phyloP scores from a whole-genome alignment of 208 protist genomes.

The Kentomonas sorsogonicus region DNA sequence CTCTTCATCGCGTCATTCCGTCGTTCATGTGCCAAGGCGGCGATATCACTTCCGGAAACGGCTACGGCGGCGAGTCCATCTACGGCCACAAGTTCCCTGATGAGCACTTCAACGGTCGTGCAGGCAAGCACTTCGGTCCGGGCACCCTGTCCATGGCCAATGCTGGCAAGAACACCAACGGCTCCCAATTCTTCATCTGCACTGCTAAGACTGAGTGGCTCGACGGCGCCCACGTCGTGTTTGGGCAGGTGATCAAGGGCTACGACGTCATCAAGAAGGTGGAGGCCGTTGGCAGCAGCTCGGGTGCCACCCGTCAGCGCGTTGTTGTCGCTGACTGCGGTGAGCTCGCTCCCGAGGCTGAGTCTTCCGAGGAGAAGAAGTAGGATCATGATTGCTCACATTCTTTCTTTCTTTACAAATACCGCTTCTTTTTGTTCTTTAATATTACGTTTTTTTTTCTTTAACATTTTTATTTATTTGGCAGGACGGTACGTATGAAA shows the following conservation, averaged over 20 bases:
- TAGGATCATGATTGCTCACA: no score
- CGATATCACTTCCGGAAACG: conserved; percentile 93
- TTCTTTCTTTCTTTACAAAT: not conserved
- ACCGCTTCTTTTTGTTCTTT: conserved; percentile 3
- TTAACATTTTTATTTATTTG: conserved; percentile 1
- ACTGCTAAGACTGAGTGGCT: conserved; percentile 66
- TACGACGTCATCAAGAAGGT: conserved; percentile 80
- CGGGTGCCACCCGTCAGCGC: conserved; percentile 61
- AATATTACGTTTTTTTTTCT: not conserved
- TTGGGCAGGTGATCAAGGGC: conserved; percentile 89
- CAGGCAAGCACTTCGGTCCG: conserved; percentile 71
- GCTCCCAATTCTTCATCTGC: conserved; percentile 83
- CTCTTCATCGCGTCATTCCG: conserved; percentile 95
- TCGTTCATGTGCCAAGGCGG: conserved; percentile 94
- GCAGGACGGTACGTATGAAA: no score
- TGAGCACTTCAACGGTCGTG: conserved; percentile 88
- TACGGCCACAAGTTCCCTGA: conserved; percentile 91
- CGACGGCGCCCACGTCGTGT: conserved; percentile 94
- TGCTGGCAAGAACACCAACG: conserved; percentile 74
- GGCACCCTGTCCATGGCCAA: conserved; percentile 78
- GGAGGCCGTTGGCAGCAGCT: conserved; percentile 65
- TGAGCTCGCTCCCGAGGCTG: conserved; percentile 48
- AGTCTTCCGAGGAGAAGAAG: no score
- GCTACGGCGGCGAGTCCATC: conserved; percentile 91
- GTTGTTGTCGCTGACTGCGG: conserved; percentile 72